Conservation (phyloP, 2,329 filamentous ascomycete species). For the Clonostachys solani region DNA sequence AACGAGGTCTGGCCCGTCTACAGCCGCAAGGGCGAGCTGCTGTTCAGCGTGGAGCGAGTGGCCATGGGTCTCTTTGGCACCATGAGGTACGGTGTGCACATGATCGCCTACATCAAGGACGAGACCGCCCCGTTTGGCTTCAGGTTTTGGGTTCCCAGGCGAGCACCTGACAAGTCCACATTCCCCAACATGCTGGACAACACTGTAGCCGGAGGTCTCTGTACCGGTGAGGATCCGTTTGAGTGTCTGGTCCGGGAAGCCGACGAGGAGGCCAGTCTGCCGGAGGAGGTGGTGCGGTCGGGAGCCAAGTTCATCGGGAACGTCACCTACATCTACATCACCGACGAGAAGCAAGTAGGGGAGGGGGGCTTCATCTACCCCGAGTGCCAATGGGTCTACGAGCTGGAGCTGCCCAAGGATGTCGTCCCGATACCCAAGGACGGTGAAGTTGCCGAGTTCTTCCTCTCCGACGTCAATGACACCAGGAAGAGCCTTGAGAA, state of each 20-base stretch:
- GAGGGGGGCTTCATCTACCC: conserved; percentile 82
- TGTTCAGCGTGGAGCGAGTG: conserved; percentile 75
- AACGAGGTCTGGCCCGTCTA: conserved; percentile 80
- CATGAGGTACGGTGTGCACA: conserved; percentile 75
- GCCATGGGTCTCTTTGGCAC: conserved; percentile 72
- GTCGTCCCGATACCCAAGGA: conserved; percentile 75
- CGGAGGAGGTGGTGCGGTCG: conserved; percentile 62
- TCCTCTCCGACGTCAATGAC: conserved; percentile 72
- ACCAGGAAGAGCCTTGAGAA: conserved; percentile 63
- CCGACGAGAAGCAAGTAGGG: conserved; percentile 71
- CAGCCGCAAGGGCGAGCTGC: conserved; percentile 52
- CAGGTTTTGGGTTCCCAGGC: conserved; percentile 79
- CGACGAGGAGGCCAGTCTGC: conserved; percentile 82
- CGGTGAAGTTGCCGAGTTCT: conserved; percentile 83
- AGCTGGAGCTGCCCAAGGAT: conserved; percentile 69
- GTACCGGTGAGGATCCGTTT: conserved; percentile 73
- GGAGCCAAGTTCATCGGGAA: conserved; percentile 58
- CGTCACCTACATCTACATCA: conserved; percentile 81
- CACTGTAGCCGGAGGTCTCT: conserved; percentile 77
- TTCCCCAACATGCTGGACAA: conserved; percentile 95
- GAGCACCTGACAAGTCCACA: conserved; percentile 75
- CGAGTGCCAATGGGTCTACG: conserved; percentile 88
- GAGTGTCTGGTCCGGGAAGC: conserved; percentile 83
- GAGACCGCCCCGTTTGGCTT: conserved; percentile 45
- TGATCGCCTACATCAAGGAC: conserved; percentile 65